phyloP scores from a whole-genome alignment of 2,329 filamentous ascomycete species.

The Fusarium sp. region DNA sequence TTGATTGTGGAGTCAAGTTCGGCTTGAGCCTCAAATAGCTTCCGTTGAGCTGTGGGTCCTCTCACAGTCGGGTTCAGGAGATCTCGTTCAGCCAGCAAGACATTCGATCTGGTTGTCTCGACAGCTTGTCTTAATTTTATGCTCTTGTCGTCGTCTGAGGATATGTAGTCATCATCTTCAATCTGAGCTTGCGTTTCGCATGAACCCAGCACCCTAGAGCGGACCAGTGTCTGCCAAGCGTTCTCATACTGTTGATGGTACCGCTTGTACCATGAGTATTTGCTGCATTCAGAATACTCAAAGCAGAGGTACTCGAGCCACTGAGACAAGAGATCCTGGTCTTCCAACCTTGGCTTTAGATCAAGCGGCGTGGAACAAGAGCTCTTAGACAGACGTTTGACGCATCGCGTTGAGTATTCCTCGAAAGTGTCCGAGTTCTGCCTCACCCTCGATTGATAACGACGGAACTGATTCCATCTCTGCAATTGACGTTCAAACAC shows the following conservation, averaged over 20 bases:
- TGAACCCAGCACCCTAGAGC: constrained; percentile 13
- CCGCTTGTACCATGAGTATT: constrained; percentile 30
- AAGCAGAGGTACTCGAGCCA: constrained; percentile 55
- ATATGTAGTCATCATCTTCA: constrained; percentile 9
- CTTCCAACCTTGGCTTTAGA: constrained; percentile 40
- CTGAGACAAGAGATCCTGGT: constrained; percentile 50
- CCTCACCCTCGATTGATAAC: constrained; percentile 34
- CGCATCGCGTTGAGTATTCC: constrained; percentile 20
- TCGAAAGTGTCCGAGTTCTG: constrained; percentile 10
- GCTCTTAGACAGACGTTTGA: constrained; percentile 16
- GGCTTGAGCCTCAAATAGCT: constrained; percentile 24
- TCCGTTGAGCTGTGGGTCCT: constrained; percentile 14
- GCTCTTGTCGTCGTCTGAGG: constrained; percentile 3
- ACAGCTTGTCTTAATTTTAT: constrained; percentile 18
- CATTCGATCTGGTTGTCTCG: constrained; percentile 27
- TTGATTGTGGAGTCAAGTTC: constrained; percentile 30
- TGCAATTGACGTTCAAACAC: constrained; percentile 35
- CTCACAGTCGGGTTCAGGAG: constrained; percentile 26
- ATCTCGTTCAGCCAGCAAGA: constrained; percentile 38
- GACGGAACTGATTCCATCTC: constrained; percentile 35
- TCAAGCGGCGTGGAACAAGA: constrained; percentile 13
- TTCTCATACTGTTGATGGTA: constrained; percentile 24
- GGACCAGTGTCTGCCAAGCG: constrained; percentile 30
- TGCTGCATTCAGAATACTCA: constrained; percentile 33
- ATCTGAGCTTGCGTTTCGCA: constrained; percentile 18